A percentile compares a stretch with the other conserved stretches of the same genome.
Evolutionary conservation across 225 moss, liverwort and hornwort genomes (phyloP).

Genomic region (Anthoceros angustus): DNA sequence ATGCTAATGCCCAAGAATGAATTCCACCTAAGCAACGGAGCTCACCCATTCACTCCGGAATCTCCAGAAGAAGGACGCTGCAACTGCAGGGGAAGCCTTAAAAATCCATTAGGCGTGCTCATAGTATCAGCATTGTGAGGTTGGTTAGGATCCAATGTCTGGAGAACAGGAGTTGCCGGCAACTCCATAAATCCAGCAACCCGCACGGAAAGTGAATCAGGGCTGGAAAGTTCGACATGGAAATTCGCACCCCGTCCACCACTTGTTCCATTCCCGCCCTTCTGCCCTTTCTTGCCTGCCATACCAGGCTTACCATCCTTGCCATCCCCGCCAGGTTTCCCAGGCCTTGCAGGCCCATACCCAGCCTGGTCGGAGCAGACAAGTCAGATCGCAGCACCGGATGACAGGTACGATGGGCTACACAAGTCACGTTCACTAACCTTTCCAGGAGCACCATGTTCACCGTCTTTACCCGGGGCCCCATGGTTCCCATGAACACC

Average conservation of each 20-base stretch:
- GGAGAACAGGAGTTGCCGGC: slow-evolving; percentile 8
- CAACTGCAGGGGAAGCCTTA: slow-evolving; percentile 10
- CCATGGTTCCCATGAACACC: slow-evolving; percentile 18
- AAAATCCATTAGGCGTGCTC: slow-evolving; percentile 12
- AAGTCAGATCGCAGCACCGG: neutral
- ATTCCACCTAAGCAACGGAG: no score
- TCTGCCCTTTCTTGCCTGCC: slow-evolving; percentile 29
- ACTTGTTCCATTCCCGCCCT: slow-evolving; percentile 19
- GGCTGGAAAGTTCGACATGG: slow-evolving; percentile 15
- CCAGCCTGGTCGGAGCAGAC: slow-evolving; percentile 13
- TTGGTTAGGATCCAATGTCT: neutral
- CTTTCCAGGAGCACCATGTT: slow-evolving; percentile 19
- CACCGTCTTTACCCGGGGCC: slow-evolving; percentile 13
- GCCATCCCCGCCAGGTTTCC: slow-evolving; percentile 22
- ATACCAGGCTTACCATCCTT: slow-evolving; percentile 25
- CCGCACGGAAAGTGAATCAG: slow-evolving; percentile 10
- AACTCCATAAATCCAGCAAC: slow-evolving; percentile 20
- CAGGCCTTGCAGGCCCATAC: slow-evolving; percentile 30
- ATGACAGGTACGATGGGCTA: neutral
- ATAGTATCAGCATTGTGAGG: neutral
- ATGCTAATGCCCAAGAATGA: no score
- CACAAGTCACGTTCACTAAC: neutral
- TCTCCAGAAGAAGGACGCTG: neutral
- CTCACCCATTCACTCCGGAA: neutral
- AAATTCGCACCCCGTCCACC: slow-evolving; percentile 23